Evolutionary conservation across 257 asterid genomes (phyloP).

Genomic region (Plantago ovata): DNA sequence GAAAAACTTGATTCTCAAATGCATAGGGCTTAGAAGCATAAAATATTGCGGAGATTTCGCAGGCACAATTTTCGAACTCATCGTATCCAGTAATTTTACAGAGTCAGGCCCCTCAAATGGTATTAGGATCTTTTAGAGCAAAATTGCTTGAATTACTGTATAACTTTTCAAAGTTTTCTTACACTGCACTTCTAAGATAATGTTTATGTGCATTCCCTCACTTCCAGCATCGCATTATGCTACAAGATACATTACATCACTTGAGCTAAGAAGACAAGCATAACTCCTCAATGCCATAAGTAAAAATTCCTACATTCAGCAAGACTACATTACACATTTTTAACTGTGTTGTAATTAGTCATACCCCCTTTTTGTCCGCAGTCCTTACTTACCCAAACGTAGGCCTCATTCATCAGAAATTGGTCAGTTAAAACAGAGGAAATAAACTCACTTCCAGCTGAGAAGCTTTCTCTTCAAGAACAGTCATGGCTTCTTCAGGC

Average conservation of each 20-base stretch:
- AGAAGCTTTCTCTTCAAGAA: constrained; percentile 60
- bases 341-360: too few species aligned
- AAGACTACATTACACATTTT: too few species aligned
- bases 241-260: constrained; percentile 11
- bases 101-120: constrained; percentile 11
- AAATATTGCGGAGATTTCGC: neutral
- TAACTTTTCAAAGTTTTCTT: constrained; percentile 5
- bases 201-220: constrained; percentile 6
- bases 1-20: neutral
- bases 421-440: neutral
- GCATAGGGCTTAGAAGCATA: constrained; percentile 3
- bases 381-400: too few species aligned
- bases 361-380: too few species aligned
- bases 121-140: neutral
- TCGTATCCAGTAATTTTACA: constrained; percentile 6
- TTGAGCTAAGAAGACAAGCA: constrained; percentile 7
- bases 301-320: neutral
- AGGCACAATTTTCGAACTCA: constrained; percentile 14
- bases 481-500: constrained; percentile 70
- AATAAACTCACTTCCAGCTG: constrained; percentile 47
- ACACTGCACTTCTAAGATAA: neutral
- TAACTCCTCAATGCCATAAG: constrained; percentile 1
- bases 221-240: neutral
- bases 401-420: neutral
- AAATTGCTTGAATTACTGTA: neutral